Evolutionary conservation across 2,329 filamentous ascomycete genomes (phyloP), one percentile per base, ranked within the genome.

Genomic region (Acephala macrosclerotiorum): DNA sequence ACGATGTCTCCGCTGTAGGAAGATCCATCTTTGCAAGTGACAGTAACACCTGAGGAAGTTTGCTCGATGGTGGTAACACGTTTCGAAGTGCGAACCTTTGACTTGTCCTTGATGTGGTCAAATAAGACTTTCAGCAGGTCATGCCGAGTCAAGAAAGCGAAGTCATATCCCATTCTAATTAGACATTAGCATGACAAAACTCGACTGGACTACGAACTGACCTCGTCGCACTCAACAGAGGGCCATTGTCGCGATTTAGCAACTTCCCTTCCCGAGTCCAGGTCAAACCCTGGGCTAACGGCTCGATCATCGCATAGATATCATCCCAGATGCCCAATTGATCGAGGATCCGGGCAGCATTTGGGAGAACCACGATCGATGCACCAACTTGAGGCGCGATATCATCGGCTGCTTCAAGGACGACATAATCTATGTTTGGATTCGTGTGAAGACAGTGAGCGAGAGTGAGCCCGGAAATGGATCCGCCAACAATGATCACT

Each of bases 401-500:
- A 0, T 78, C 72, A 0, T 67, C 26, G 35, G 80, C 72, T 0
- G 75, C 73, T 66, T 87, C 85, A 0, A 87, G 77, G 0, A 87
- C 61, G 0, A 83, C 66, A 69, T 80, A 86, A 66, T 85, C 80
- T 59, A 87, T 80, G 40, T 56, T 71, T 2, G 56, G 73, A 45
- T 80, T 74, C 35, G 75, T 73, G 58, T 85, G 78, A 1, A 87
- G 78, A 68, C 79, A 79, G 53, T 80, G 79, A 8, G 83, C 82
- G 1, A 85, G 73, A 0, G 81, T 78, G 0, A 85, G 73, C 3
- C 84, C 84, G 1, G 80, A 77, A 16, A 86, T 74, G 49, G 80
- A 79, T n/a, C 81, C 84, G 18, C 84, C 84, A 1, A 78, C 81
- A 51, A 86, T 84, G 56, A 85, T 74, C 42, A 84, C 77, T 59